Base-by-base conservation (phyloP, 345 rosid genomes). In the Citrus mangshanensis region DNA sequence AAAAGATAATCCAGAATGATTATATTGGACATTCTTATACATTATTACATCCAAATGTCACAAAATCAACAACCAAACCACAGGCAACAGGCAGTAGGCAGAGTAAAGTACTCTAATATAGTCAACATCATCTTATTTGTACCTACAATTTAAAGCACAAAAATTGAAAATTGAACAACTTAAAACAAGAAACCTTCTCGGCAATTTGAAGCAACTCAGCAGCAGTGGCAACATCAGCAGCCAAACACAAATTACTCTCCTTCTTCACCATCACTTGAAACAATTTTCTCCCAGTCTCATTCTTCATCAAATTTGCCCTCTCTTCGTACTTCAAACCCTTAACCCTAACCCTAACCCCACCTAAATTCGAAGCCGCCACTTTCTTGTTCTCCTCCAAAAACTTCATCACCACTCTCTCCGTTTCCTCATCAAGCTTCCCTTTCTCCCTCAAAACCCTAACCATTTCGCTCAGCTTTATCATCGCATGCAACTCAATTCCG, bases 221-320 rank as follows among this genome's bases (percentile, higher is more conserved):
- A 3, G 97, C 97, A 42, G 98, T 92, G 22, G 92, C 95, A 75
- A 95, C 99, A 82, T 95, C 99, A 34, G 98, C 99, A 54, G 99
- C 99, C 75, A 96, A 84, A 72, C 99, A 96, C 42, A 96, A 88
- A 87, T 94, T 94, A 25, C 92, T 94, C 86, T 94, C 89, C 77
- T 96, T 96, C 89, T 86, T 84, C 77, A 89, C 82, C 99, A 96
- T 96, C 58, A 94, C 80, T 77, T 91, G 97, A 85, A 88, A 96
- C 58, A 93, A 75, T 80, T 85, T 93, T 85, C 87, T 96, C 77
- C 97, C 99, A 3, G 87, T 87, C 3, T 90, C 89, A 83, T 94
- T 96, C 92, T 85, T 94, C 0, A 88, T 83, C 72, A 96, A 18
- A 73, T 87, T 90, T 0, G 88, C 91, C 82, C 97, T 89, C 70